Conservation (phyloP, 345 rosid genomes). For the Rhodamnia argentea region DNA sequence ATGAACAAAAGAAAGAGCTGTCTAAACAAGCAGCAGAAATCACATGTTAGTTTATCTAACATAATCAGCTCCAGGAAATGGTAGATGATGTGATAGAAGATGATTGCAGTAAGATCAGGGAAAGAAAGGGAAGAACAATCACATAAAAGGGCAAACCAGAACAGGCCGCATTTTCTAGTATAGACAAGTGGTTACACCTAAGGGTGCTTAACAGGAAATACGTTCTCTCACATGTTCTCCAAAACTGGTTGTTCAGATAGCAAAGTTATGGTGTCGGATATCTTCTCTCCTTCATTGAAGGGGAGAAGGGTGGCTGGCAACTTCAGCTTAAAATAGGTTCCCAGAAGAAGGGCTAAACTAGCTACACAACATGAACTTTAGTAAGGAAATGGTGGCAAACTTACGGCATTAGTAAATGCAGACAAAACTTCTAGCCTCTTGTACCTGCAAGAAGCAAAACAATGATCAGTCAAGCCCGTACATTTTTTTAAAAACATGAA, state of each 20-base stretch:
- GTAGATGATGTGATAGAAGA: neutral
- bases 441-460: conserved; percentile 38
- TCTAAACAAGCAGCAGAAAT: conserved; percentile 73
- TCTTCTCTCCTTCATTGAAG: neutral
- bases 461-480: neutral
- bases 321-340: neutral
- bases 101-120: neutral
- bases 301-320: neutral
- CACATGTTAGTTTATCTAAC: conserved; percentile 25
- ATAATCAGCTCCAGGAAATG: neutral
- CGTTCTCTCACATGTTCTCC: neutral
- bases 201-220: neutral
- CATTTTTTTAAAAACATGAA: neutral
- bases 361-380: neutral
- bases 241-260: neutral
- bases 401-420: conserved; percentile 97
- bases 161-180: neutral
- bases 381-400: conserved; percentile 8
- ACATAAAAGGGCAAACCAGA: neutral
- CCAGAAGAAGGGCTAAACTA: neutral
- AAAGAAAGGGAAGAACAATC: neutral
- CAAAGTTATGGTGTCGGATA: neutral
- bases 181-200: neutral
- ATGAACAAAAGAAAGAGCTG: conserved; percentile 99
- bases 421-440: conserved; percentile 88